These are phyloP conservation scores for Termitomyces bulborhizus DNA, from an alignment of 768 basidiomycete genomes.

Conservation along the genomic window DNA sequence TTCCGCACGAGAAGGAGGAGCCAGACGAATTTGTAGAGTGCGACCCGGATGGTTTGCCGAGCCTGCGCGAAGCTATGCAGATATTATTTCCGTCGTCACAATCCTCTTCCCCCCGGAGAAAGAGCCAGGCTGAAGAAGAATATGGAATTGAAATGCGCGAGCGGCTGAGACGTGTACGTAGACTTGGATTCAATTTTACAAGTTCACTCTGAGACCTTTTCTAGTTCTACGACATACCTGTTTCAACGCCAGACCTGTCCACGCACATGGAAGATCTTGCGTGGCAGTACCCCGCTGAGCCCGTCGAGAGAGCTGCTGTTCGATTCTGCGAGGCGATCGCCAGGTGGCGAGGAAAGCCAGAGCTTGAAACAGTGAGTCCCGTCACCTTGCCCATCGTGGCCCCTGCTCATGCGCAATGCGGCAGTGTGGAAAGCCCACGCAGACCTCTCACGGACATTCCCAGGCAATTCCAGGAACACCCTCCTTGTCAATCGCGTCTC, in stretches of 20 bases:
- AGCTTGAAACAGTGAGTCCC: constrained; percentile 62
- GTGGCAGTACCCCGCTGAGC: constrained; percentile 76
- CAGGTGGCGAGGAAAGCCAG: constrained; percentile 80
- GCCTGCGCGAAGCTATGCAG: constrained; percentile 54
- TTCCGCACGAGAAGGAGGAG: constrained; percentile 26
- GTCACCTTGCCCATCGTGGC: constrained; percentile 13
- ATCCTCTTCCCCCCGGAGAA: constrained; percentile 24
- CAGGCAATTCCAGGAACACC: constrained; percentile 26
- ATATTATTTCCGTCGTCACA: constrained; percentile 62
- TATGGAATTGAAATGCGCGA: constrained; percentile 73
- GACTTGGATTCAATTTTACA: not conserved
- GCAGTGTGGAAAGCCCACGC: constrained; percentile 48
- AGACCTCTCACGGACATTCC: constrained; percentile 24
- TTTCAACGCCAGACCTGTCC: constrained; percentile 64
- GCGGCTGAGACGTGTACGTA: constrained; percentile 59
- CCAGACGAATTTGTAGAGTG: constrained; percentile 44
- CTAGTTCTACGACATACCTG: constrained; percentile 75
- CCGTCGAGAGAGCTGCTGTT: constrained; percentile 71
- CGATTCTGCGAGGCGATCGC: constrained; percentile 80
- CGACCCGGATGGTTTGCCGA: constrained; percentile 74
- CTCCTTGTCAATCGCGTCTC: constrained; percentile 55
- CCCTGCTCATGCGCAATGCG: constrained; percentile 21
- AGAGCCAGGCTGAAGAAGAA: constrained; percentile 58
- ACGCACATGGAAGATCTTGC: constrained; percentile 78
- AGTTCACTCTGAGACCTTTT: constrained; percentile 2